Conservation (phyloP, 768 basidiomycete genomes). For the Neoboletus subvelutipes region DNA sequence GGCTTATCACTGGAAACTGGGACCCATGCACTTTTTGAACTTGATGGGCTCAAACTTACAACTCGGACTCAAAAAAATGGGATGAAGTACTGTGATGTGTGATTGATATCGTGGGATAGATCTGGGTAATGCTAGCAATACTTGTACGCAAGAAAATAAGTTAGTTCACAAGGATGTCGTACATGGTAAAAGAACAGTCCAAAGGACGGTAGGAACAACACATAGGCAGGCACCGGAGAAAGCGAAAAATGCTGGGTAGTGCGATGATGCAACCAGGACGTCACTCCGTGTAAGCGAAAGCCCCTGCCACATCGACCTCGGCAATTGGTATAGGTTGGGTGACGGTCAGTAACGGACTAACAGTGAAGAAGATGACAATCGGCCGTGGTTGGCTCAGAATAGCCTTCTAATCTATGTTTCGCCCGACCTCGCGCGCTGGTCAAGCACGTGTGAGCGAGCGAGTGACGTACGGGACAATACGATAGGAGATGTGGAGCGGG, state of each 20-base stretch:
- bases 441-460: not conserved
- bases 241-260: not conserved
- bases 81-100: not conserved
- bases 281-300: not conserved
- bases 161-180: constrained; percentile 12
- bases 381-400: not conserved
- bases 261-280: not conserved
- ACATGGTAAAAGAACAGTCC: constrained; percentile 18
- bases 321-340: constrained; percentile 7
- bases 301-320: constrained; percentile 1
- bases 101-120: constrained; percentile 7
- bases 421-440: not conserved
- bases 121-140: constrained; percentile 6
- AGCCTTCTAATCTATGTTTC: constrained; percentile 16
- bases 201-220: not conserved
- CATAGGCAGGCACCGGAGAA: not conserved
- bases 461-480: constrained; percentile 1
- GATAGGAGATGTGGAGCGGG: constrained; percentile 3
- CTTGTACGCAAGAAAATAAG: constrained; percentile 23
- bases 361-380: not conserved
- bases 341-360: not conserved
- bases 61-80: not conserved
- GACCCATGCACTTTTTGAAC: not conserved
- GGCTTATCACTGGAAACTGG: too few species aligned
- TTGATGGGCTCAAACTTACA: too few species aligned